Conservation (phyloP, 768 basidiomycete genomes). For the Candolleomyces eurysporus region DNA sequence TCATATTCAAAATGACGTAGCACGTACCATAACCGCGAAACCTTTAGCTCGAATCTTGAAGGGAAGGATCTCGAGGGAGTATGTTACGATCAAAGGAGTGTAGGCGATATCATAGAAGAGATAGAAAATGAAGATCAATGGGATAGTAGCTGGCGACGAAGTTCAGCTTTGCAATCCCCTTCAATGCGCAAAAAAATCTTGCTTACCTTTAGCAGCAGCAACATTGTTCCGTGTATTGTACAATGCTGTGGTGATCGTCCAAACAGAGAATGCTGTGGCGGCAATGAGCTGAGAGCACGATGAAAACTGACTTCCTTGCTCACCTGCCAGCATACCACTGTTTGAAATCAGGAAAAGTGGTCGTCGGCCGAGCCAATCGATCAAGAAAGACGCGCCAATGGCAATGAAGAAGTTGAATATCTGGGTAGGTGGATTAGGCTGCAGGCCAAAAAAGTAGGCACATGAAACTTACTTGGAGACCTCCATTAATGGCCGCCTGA, state of each 20-base stretch:
- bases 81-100: slow-evolving; percentile 64
- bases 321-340: slow-evolving; percentile 52
- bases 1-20: neutral
- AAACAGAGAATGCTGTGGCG: slow-evolving; percentile 47
- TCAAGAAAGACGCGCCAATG: slow-evolving; percentile 55
- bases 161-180: neutral
- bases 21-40: slow-evolving; percentile 66
- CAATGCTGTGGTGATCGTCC: slow-evolving; percentile 51
- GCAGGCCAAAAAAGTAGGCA: neutral
- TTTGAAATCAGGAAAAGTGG: slow-evolving; percentile 67
- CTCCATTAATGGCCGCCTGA: slow-evolving; percentile 55
- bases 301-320: slow-evolving; percentile 9
- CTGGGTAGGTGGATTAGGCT: slow-evolving; percentile 22
- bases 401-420: slow-evolving; percentile 65
- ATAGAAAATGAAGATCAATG: slow-evolving; percentile 62
- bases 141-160: slow-evolving; percentile 47
- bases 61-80: slow-evolving; percentile 77
- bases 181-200: neutral
- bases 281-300: neutral
- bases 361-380: slow-evolving; percentile 68
- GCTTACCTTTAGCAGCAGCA: slow-evolving; percentile 40
- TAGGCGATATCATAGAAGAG: slow-evolving; percentile 69
- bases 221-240: slow-evolving; percentile 38
- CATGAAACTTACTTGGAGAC: slow-evolving; percentile 44
- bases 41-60: slow-evolving; percentile 80